phyloP scores from a whole-genome alignment of 202 grass and related monocot species.

The Dendrocalamus latiflorus region DNA sequence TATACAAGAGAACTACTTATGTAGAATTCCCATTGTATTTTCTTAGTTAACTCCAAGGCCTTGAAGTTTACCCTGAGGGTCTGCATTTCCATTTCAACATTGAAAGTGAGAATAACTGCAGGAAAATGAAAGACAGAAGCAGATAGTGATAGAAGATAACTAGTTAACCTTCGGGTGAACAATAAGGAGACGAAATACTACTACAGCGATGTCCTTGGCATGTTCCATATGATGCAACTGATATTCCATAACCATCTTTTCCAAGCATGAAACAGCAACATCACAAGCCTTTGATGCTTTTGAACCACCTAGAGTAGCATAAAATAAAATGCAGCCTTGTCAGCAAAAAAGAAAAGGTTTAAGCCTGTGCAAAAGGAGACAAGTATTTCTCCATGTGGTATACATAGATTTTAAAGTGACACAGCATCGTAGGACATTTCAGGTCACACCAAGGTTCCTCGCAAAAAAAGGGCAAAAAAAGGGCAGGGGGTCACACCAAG shows the following conservation, averaged over 20 bases:
- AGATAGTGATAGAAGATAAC: constrained; percentile 1
- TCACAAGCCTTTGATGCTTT: constrained; percentile 68
- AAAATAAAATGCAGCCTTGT: constrained; percentile 6
- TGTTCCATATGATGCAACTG: constrained; percentile 46
- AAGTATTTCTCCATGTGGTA: too few species aligned
- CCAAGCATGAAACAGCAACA: constrained; percentile 79
- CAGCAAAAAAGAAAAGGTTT: neutral
- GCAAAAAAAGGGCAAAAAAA: too few species aligned
- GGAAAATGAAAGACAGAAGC: neutral
- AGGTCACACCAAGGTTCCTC: too few species aligned
- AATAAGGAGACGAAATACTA: constrained; percentile 77
- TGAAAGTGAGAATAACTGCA: constrained; percentile 14
- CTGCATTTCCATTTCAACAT: constrained; percentile 41
- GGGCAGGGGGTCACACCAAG: too few species aligned
- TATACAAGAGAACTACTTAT: constrained; percentile 49
- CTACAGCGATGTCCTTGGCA: constrained; percentile 58
- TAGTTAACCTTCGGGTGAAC: constrained; percentile 68
- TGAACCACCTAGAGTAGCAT: constrained; percentile 49
- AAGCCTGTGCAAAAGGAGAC: neutral
- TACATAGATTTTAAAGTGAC: neutral
- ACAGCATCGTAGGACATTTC: neutral
- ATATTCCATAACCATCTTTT: constrained; percentile 60
- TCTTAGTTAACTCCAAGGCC: constrained; percentile 76
- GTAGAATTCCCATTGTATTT: constrained; percentile 75
- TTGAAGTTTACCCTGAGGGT: constrained; percentile 71